Percentiles rank a stretch among this genome's conserved stretches.
Evolutionary conservation across 2,329 filamentous ascomycete genomes (phyloP).

Genomic region (Davidsoniella australis): DNA sequence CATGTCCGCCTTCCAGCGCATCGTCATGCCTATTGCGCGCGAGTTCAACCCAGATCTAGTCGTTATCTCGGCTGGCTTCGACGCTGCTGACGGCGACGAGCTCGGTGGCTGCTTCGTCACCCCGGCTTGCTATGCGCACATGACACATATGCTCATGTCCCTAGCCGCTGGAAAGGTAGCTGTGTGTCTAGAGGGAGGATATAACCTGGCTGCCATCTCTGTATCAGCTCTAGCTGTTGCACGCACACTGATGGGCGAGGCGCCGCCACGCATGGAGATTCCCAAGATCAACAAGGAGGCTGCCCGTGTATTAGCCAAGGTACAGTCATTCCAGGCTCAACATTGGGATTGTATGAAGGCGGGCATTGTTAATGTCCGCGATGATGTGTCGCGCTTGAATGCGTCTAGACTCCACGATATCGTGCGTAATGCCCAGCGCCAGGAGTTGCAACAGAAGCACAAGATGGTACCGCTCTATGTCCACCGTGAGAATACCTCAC

Average conservation of each 20-base stretch:
- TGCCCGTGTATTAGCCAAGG: slow-evolving; percentile 36
- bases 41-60: slow-evolving; percentile 92
- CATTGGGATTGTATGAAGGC: slow-evolving; percentile 86
- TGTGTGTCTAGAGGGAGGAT: slow-evolving; percentile 88
- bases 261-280: slow-evolving; percentile 47
- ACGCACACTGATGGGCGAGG: slow-evolving; percentile 85
- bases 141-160: slow-evolving; percentile 99
- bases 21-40: slow-evolving; percentile 88
- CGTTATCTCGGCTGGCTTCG: slow-evolving; percentile 89
- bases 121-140: slow-evolving; percentile 83
- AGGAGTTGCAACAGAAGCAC: slow-evolving; percentile 51
- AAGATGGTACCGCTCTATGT: slow-evolving; percentile 70
- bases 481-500: slow-evolving; percentile 53
- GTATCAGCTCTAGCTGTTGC: slow-evolving; percentile 83
- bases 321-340: slow-evolving; percentile 42
- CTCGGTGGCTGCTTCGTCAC: slow-evolving; percentile 86
- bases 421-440: slow-evolving; percentile 59
- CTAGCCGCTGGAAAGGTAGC: slow-evolving; percentile 77
- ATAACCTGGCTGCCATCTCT: slow-evolving; percentile 85
- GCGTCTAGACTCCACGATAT: slow-evolving; percentile 60
- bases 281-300: slow-evolving; percentile 41
- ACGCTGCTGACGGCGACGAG: slow-evolving; percentile 84
- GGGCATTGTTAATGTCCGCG: slow-evolving; percentile 37
- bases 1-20: slow-evolving; percentile 84
- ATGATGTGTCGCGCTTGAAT: slow-evolving; percentile 33